These are phyloP conservation scores for Rhodotorula sp. DNA, from an alignment of 1,284 basidiomycete genomes.

Conservation along the genomic window DNA sequence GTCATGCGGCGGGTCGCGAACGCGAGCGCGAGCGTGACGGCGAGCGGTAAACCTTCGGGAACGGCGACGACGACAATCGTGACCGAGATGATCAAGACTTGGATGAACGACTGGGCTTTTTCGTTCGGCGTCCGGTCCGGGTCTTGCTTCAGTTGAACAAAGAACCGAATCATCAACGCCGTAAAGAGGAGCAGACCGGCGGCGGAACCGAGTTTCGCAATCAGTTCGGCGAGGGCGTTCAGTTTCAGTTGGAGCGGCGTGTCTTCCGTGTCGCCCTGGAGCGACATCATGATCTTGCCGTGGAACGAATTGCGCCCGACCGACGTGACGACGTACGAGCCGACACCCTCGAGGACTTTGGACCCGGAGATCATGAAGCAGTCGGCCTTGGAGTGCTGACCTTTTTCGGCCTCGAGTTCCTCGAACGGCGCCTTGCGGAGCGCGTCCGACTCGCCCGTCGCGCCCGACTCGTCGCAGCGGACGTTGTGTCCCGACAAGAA, in stretches of 20 bases:
- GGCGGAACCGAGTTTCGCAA: constrained; percentile 81
- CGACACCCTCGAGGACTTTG: constrained; percentile 93
- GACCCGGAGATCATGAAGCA: constrained; percentile 92
- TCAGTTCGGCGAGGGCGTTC: constrained; percentile 86
- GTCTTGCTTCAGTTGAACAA: constrained; percentile 30
- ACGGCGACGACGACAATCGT: constrained; percentile 95
- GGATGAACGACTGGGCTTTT: constrained; percentile 87
- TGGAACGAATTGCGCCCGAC: constrained; percentile 92
- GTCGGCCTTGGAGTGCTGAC: constrained; percentile 66
- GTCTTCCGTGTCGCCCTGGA: constrained; percentile 74
- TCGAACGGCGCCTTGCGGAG: constrained; percentile 83
- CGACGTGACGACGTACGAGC: constrained; percentile 84
- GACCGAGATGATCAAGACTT: constrained; percentile 91
- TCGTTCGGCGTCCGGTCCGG: constrained; percentile 61
- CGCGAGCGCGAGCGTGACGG: constrained; percentile 91
- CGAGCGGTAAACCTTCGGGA: constrained; percentile 83
- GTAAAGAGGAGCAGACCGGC: constrained; percentile 80
- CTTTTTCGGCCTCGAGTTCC: constrained; percentile 58
- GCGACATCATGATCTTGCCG: constrained; percentile 88
- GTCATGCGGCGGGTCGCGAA: constrained; percentile 98
- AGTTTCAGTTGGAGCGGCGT: constrained; percentile 94
- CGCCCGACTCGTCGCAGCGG: constrained; percentile 92
- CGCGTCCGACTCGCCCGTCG: constrained; percentile 93
- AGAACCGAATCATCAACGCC: constrained; percentile 76
- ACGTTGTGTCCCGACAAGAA: constrained; percentile 91